Evolutionary conservation across 1,139 yeast species (phyloP).

Genomic region (Candida sanyaensis): DNA sequence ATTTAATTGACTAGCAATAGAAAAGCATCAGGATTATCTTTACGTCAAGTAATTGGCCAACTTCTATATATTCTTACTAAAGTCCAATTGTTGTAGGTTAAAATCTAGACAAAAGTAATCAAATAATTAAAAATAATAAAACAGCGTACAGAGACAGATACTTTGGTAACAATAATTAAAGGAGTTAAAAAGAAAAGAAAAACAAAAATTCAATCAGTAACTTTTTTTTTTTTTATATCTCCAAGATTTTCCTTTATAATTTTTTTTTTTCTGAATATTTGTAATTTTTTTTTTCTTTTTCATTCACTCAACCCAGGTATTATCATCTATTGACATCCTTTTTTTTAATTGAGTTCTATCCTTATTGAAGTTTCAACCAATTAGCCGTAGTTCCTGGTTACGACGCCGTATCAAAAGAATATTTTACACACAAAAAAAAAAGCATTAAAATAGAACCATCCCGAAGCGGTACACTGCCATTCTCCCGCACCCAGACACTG

Average conservation of each 20-base stretch:
- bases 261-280: not conserved
- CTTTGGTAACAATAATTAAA: too few relatives aligned
- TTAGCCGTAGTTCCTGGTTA: not conserved
- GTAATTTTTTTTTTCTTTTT: not conserved
- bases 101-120: too few relatives aligned
- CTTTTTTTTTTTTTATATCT: not conserved
- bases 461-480: not conserved
- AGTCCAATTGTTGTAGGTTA: too few relatives aligned
- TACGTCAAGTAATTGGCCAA: too few relatives aligned
- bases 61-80: too few relatives aligned
- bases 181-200: too few relatives aligned
- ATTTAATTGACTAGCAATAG: too few relatives aligned
- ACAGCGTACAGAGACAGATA: too few relatives aligned
- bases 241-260: not conserved
- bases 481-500: too few relatives aligned
- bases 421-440: not conserved
- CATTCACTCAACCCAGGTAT: not conserved
- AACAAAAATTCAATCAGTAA: too few relatives aligned
- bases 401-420: slow-evolving; percentile 2
- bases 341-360: not conserved
- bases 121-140: too few relatives aligned
- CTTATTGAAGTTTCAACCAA: not conserved
- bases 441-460: not conserved
- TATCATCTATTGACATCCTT: not conserved
- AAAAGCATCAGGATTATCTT: too few relatives aligned